Evolutionary conservation across 495 filamentous ascomycete species (phyloP).

Genomic region (Penicillium chermesinum): DNA sequence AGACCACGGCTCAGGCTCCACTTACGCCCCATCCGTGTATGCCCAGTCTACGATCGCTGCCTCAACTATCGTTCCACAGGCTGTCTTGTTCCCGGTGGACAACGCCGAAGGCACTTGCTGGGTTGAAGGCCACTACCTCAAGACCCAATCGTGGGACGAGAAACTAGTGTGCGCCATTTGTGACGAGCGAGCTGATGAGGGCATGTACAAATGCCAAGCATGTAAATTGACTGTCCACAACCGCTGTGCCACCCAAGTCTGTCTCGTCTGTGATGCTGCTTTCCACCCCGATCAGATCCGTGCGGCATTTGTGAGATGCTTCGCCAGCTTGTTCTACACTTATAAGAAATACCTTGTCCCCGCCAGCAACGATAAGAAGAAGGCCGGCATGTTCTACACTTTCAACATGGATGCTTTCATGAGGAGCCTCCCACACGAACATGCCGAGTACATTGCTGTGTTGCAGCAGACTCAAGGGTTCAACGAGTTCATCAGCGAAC

Average conservation of each 20-base stretch:
- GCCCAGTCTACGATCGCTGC: conserved; percentile 95
- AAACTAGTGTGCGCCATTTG: conserved; percentile 76
- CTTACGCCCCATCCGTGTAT: conserved; percentile 93
- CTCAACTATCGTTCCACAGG: conserved; percentile 94
- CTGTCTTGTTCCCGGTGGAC: conserved; percentile 74
- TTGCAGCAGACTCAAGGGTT: conserved; percentile 93
- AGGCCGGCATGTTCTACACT: conserved; percentile 75
- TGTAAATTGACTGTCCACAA: conserved; percentile 75
- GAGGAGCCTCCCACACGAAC: conserved; percentile 82
- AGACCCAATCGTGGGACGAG: conserved; percentile 62
- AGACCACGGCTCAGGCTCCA: conserved; percentile 67
- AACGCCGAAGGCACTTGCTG: conserved; percentile 84
- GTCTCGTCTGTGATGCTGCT: conserved; percentile 80
- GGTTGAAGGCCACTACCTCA: conserved; percentile 92
- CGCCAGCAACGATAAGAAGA: conserved; percentile 77
- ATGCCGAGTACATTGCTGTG: conserved; percentile 81
- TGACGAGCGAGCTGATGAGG: conserved; percentile 84
- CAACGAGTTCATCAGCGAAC: conserved; percentile 94
- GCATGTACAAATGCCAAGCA: conserved; percentile 76
- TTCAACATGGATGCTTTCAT: conserved; percentile 96
- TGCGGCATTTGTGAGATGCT: conserved; percentile 89
- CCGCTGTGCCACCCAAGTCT: conserved; percentile 74
- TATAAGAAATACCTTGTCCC: conserved; percentile 80
- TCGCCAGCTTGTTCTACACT: conserved; percentile 91
- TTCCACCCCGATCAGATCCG: conserved; percentile 88